Percentiles rank a stretch among this genome's conserved stretches.
phyloP scores from a whole-genome alignment of 2,329 filamentous ascomycete genomes.

The Aspergillus novofumigatus region DNA sequence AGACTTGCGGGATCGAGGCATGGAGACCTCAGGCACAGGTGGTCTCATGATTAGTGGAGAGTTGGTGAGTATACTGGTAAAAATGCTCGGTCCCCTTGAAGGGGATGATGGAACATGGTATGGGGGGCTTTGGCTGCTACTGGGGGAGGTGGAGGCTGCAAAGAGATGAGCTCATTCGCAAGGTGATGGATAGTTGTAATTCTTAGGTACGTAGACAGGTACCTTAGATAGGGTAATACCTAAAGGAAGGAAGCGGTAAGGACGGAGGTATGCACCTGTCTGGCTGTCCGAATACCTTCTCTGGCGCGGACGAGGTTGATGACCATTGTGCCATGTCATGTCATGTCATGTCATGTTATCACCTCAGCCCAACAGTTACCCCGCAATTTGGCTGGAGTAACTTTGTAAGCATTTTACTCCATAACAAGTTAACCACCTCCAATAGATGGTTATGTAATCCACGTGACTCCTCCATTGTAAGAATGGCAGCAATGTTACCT shows the following conservation, averaged over 20 bases:
- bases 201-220: neutral
- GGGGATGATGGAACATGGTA: neutral
- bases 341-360: slow-evolving; percentile 13
- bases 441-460: neutral
- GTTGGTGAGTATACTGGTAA: neutral
- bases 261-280: neutral
- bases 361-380: slow-evolving; percentile 1
- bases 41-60: slow-evolving; percentile 34
- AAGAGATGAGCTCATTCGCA: neutral
- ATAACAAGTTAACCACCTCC: neutral
- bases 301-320: neutral
- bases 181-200: neutral
- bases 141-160: neutral
- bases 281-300: no score
- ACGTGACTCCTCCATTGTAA: neutral
- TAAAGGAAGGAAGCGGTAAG: neutral
- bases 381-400: slow-evolving; percentile 4
- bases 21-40: slow-evolving; percentile 29
- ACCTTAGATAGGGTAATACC: neutral
- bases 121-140: neutral
- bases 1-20: slow-evolving; percentile 33
- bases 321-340: slow-evolving; percentile 7
- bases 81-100: neutral
- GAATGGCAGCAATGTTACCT: no score
- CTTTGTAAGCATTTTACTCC: neutral